phyloP scores from a whole-genome alignment of 2,329 filamentous ascomycete species.

The Fusarium xyrophilum region DNA sequence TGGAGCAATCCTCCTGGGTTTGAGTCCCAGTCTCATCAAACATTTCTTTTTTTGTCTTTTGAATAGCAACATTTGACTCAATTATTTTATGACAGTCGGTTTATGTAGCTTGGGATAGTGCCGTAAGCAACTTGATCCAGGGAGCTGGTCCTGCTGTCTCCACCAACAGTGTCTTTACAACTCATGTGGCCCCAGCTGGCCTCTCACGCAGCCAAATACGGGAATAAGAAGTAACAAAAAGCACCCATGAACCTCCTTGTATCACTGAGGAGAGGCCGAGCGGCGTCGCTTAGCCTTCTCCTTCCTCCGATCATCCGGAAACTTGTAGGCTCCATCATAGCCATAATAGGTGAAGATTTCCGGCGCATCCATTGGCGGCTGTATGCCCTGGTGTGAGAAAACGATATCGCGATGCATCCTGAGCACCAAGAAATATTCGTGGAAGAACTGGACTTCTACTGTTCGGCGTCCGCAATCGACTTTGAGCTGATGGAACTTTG shows the following conservation, averaged over 20 bases:
- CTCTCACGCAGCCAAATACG: not conserved
- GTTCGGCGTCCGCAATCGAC: not conserved
- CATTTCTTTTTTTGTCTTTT: not conserved
- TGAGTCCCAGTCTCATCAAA: constrained; percentile 5
- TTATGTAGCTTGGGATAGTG: not conserved
- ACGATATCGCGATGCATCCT: not conserved
- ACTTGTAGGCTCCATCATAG: not conserved
- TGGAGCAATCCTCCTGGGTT: constrained; percentile 9
- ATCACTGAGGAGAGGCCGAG: not conserved
- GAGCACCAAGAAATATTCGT: not conserved
- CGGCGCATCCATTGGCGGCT: not conserved
- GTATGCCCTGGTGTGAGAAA: not conserved
- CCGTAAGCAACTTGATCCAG: not conserved
- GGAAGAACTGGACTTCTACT: not conserved
- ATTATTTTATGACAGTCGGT: not conserved
- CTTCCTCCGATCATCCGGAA: not conserved
- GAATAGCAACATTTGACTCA: rapidly evolving
- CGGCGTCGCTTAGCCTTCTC: not conserved
- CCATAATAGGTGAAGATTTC: not conserved
- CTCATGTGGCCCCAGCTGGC: not conserved
- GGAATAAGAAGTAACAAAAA: not conserved
- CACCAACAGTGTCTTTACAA: not conserved
- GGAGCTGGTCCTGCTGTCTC: not conserved
- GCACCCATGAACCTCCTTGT: not conserved
- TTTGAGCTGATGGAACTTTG: not conserved